A percentile compares a stretch with the other conserved stretches of the same genome.
Conservation (phyloP, 352 stramenopile species). For the Pelagophyceae sp. region DNA sequence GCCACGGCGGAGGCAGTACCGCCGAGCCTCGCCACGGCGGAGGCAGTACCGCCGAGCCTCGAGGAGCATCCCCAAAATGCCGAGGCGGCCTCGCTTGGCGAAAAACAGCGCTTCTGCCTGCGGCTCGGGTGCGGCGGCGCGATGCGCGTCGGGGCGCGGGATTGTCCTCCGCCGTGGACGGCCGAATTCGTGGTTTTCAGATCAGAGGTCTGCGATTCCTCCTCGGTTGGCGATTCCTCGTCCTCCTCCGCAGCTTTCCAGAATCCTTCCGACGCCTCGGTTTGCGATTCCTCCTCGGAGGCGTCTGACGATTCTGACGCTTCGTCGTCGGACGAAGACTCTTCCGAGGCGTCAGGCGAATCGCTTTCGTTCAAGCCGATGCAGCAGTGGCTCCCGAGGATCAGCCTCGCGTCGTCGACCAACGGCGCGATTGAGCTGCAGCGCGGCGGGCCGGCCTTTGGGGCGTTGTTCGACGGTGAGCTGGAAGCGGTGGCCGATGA, state of each 20-base stretch:
- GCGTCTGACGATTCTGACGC: not conserved
- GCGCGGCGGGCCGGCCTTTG: not conserved
- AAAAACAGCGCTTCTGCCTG: not conserved
- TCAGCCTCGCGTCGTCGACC: not conserved
- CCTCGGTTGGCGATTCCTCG: no score
- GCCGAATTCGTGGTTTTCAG: no score
- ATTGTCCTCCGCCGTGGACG: no score
- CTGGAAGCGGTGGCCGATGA: not conserved
- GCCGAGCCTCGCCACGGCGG: not conserved
- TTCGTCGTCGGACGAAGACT: not conserved
- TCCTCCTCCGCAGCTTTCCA: not conserved
- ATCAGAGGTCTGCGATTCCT: no score
- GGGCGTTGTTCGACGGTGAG: constrained; percentile 1
- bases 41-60: not conserved
- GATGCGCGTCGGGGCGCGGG: constrained; percentile 4
- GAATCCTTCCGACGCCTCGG: not conserved
- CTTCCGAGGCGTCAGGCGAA: not conserved
- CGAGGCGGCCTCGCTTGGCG: no score
- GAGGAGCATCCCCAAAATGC: no score
- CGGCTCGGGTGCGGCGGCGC: not conserved
- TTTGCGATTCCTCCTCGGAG: not conserved
- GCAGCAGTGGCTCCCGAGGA: not conserved
- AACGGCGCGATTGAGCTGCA: not conserved
- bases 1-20: not conserved
- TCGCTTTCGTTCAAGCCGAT: no score